Conservation (phyloP, 257 asterid genomes). For the Solanum ossicruentum region DNA sequence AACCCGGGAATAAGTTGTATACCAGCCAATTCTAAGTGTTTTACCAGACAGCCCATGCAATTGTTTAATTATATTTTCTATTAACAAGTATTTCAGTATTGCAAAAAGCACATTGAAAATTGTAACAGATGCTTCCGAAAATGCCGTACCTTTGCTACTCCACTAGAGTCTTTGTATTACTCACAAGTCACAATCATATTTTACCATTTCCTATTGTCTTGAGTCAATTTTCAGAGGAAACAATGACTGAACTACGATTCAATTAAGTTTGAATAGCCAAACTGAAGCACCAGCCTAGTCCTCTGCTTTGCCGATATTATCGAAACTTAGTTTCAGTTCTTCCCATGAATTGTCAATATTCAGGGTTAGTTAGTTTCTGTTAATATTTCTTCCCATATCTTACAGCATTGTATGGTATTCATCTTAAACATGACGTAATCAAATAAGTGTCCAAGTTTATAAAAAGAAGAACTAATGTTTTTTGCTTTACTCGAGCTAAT, state of each 20-base stretch:
- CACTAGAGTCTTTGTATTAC: neutral
- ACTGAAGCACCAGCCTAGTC: neutral
- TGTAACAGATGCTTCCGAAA: neutral
- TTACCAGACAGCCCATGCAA: neutral
- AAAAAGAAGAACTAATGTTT: neutral
- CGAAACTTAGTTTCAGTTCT: neutral
- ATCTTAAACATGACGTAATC: neutral
- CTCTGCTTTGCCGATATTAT: neutral
- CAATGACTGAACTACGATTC: neutral
- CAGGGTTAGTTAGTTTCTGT: neutral
- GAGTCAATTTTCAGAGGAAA: neutral
- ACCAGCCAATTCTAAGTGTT: neutral
- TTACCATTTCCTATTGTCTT: neutral
- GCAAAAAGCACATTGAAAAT: neutral
- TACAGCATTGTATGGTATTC: neutral
- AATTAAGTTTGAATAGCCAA: neutral
- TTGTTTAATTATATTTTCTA: neutral
- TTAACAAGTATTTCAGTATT: neutral
- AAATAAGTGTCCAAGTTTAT: neutral
- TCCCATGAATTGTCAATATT: neutral
- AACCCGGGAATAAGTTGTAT: neutral
- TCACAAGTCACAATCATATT: neutral
- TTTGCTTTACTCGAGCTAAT: neutral
- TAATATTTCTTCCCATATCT: neutral
- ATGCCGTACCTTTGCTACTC: neutral